phyloP scores from a whole-genome alignment of 2,329 filamentous ascomycete genomes.

The Alternaria brassicicola region DNA sequence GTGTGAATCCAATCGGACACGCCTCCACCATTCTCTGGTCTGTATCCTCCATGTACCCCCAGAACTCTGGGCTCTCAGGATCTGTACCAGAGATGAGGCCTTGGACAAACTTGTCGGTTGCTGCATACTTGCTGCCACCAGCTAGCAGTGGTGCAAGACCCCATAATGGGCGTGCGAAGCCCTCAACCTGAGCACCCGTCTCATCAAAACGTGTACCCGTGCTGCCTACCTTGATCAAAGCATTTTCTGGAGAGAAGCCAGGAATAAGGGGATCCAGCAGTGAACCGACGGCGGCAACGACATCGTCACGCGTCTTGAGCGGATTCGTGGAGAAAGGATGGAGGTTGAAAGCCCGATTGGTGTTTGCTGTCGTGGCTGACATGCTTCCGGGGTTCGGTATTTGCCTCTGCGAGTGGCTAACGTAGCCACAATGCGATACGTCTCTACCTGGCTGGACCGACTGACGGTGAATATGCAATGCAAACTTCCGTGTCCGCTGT shows the following conservation, averaged over 20 bases:
- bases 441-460: background rate
- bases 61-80: constrained; percentile 72
- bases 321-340: constrained; percentile 54
- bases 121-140: constrained; percentile 69
- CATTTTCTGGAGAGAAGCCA: constrained; percentile 71
- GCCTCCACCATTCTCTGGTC: constrained; percentile 88
- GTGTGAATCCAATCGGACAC: constrained; percentile 76
- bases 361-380: constrained; percentile 44
- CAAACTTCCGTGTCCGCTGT: constrained; percentile 3
- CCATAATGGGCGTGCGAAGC: constrained; percentile 77
- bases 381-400: constrained; percentile 6
- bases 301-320: constrained; percentile 50
- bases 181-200: constrained; percentile 77
- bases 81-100: constrained; percentile 75
- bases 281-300: constrained; percentile 51
- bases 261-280: constrained; percentile 73
- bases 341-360: constrained; percentile 51
- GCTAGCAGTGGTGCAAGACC: constrained; percentile 73
- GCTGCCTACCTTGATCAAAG: constrained; percentile 70
- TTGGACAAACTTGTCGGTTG: constrained; percentile 70
- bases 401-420: constrained; percentile 7
- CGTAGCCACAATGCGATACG: background rate
- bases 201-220: constrained; percentile 80
- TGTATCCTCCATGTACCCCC: constrained; percentile 76
- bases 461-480: background rate